phyloP scores from a whole-genome alignment of 257 asterid genomes.

The Nemophila menziesii region DNA sequence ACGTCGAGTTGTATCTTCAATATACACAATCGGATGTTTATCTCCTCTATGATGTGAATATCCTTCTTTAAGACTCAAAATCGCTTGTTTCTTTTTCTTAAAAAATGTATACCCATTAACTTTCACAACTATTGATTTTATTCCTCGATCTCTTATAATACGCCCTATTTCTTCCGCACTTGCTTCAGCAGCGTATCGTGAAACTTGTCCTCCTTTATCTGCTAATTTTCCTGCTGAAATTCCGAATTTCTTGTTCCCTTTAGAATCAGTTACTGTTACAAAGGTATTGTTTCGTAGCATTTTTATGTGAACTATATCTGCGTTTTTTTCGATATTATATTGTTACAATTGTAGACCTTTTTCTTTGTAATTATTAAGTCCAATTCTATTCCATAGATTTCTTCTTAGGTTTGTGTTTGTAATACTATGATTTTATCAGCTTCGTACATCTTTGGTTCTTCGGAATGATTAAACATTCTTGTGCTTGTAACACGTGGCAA shows the following conservation, averaged over 20 bases:
- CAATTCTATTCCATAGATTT: background rate
- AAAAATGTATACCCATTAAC: conserved; percentile 63
- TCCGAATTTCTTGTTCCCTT: conserved; percentile 65
- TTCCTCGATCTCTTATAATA: conserved; percentile 44
- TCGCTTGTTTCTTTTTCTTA: conserved; percentile 66
- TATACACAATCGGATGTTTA: conserved; percentile 51
- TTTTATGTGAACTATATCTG: conserved; percentile 82
- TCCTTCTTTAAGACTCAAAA: conserved; percentile 76
- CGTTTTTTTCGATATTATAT: conserved; percentile 44
- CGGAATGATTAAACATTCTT: conserved; percentile 37
- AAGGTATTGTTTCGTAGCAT: conserved; percentile 74
- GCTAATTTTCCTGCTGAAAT: conserved; percentile 60
- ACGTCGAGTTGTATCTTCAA: conserved; percentile 77
- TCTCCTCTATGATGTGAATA: conserved; percentile 55
- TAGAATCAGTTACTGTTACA: conserved; percentile 66
- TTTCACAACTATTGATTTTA: conserved; percentile 72
- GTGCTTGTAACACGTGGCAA: conserved; percentile 23
- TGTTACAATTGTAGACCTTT: conserved; percentile 11
- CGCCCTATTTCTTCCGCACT: conserved; percentile 87
- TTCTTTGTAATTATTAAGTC: background rate
- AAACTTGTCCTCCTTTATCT: conserved; percentile 54
- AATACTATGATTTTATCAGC: conserved; percentile 14
- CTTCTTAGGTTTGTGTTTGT: background rate
- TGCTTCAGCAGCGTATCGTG: conserved; percentile 65
- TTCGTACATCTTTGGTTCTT: conserved; percentile 25